Percentiles rank a stretch among this genome's conserved stretches.
Evolutionary conservation across 2,329 filamentous ascomycete species (phyloP).

Genomic region (Pleoardoris graminearum): DNA sequence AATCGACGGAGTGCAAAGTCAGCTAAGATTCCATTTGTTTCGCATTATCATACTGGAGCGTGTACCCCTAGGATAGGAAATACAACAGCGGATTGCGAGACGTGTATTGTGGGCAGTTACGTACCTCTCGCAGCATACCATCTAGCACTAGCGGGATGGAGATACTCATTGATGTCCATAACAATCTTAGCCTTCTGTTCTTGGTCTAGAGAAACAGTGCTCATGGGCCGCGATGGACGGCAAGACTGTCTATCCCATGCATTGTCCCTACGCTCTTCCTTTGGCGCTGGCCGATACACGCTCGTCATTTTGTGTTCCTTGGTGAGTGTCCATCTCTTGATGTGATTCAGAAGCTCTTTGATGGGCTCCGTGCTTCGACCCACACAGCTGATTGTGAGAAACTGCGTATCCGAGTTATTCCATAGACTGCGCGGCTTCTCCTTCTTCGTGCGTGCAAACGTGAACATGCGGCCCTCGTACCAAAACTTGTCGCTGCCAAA

Average conservation of each 20-base stretch:
- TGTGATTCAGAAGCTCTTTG: slow-evolving; percentile 51
- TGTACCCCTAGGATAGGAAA: too few species aligned
- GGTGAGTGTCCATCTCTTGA: slow-evolving; percentile 50
- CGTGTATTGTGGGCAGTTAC: neutral
- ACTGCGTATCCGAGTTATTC: slow-evolving; percentile 44
- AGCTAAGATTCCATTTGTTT: too few species aligned
- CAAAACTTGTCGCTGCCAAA: slow-evolving; percentile 52
- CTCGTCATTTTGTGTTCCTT: slow-evolving; percentile 50
- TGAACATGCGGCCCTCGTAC: slow-evolving; percentile 47
- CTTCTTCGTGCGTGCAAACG: slow-evolving; percentile 46
- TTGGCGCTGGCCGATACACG: slow-evolving; percentile 52
- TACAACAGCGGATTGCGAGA: too few species aligned
- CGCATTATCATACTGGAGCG: too few species aligned
- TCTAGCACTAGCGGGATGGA: slow-evolving; percentile 70
- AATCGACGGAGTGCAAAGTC: neutral
- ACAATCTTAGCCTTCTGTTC: slow-evolving; percentile 68
- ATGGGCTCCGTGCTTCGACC: slow-evolving; percentile 54
- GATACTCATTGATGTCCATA: slow-evolving; percentile 75
- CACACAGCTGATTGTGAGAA: slow-evolving; percentile 51
- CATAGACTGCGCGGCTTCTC: slow-evolving; percentile 28
- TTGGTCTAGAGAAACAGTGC: slow-evolving; percentile 73
- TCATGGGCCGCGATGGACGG: slow-evolving; percentile 70
- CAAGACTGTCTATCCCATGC: slow-evolving; percentile 51
- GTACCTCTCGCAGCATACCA: slow-evolving; percentile 79
- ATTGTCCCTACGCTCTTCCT: slow-evolving; percentile 37